Evolutionary conservation across 345 rosid genomes (phyloP).

Genomic region (Citrus medica): DNA sequence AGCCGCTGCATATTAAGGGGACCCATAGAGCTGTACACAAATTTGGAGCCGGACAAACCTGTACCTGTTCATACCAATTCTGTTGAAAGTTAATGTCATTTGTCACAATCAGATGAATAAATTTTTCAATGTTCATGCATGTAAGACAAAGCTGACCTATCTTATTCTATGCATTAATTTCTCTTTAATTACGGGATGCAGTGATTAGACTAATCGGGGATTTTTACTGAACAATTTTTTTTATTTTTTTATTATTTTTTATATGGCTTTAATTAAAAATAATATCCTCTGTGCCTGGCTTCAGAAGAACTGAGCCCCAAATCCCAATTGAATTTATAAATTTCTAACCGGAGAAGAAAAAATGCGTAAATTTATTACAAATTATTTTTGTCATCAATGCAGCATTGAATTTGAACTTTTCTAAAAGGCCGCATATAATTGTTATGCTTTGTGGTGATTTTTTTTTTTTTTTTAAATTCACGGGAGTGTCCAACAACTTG

Average conservation of each 20-base stretch:
- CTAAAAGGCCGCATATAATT: not conserved
- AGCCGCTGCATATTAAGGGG: too few relatives aligned
- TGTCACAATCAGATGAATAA: not conserved
- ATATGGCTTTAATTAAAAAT: too few relatives aligned
- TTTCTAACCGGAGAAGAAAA: not conserved
- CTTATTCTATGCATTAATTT: not conserved
- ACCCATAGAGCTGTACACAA: not conserved
- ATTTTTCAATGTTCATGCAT: too few relatives aligned
- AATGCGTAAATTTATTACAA: too few relatives aligned
- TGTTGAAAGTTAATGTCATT: not conserved
- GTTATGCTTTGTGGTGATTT: not conserved
- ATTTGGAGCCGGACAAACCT: not conserved
- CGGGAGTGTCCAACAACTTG: not conserved
- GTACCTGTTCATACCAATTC: not conserved
- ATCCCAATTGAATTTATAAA: not conserved
- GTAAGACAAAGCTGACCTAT: not conserved
- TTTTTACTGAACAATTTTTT: not conserved
- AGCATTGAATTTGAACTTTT: too few relatives aligned
- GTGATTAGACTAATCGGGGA: not conserved
- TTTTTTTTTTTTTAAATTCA: too few relatives aligned
- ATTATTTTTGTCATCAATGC: too few relatives aligned
- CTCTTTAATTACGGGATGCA: too few relatives aligned
- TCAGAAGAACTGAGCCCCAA: not conserved
- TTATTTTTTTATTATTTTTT: too few relatives aligned
- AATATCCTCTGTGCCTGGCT: not conserved